These are phyloP conservation scores for Metschnikowia reukaufii DNA, from an alignment of 805 yeast genomes.

Conservation along the genomic window DNA sequence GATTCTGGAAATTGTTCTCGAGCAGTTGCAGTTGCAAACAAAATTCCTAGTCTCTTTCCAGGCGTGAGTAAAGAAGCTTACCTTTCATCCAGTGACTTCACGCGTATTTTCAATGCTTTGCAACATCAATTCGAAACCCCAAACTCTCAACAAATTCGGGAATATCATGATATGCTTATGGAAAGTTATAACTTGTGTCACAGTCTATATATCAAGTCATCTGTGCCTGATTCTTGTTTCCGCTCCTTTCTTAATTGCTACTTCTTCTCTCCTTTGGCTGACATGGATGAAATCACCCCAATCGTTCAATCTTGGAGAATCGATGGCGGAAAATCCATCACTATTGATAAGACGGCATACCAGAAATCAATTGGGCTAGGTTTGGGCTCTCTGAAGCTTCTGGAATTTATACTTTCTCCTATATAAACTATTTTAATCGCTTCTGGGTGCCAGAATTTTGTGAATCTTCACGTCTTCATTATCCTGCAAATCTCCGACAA, in stretches of 20 bases:
- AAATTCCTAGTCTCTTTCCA: constrained; percentile 18
- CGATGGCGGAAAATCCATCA: not conserved
- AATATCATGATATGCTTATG: constrained; percentile 5
- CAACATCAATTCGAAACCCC: not conserved
- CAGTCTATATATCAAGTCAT: not conserved
- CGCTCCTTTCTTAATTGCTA: constrained; percentile 13
- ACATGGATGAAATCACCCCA: constrained; percentile 1
- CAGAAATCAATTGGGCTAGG: constrained; percentile 1
- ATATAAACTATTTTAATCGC: constrained; percentile 7
- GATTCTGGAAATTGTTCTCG: constrained; percentile 25
- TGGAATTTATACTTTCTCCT: not conserved
- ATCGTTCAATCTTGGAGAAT: constrained; percentile 3
- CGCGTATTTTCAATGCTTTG: constrained; percentile 9
- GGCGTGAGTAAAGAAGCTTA: not conserved
- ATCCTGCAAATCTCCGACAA: constrained; percentile 55
- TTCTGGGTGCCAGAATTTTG: constrained; percentile 48
- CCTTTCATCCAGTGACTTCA: constrained; percentile 11
- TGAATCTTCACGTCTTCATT: constrained; percentile 60
- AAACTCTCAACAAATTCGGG: not conserved
- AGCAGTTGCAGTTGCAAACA: constrained; percentile 28
- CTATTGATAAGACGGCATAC: constrained; percentile 3
- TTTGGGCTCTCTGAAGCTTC: not conserved
- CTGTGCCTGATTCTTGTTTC: constrained; percentile 5
- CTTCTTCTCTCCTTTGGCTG: constrained; percentile 12
- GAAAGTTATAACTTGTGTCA: constrained; percentile 5